Evolutionary conservation across 352 stramenopile genomes (phyloP).

Genomic region (Phytophthora sojae): DNA sequence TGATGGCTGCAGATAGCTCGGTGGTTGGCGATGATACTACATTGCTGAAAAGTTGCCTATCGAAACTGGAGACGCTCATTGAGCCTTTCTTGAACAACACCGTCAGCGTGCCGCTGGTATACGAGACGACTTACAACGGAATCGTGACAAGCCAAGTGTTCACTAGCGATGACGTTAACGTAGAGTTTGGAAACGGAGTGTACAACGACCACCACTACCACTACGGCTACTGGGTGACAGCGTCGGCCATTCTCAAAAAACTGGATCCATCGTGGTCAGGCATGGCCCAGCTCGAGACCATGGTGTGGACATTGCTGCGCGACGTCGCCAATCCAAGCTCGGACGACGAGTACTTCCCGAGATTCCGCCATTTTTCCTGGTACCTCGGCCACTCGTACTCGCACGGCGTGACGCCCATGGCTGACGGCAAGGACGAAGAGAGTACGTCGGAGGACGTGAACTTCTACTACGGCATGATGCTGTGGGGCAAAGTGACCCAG

Average conservation of each 20-base stretch:
- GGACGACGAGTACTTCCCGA: conserved; percentile 68
- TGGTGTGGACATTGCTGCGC: conserved; percentile 73
- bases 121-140: conserved; percentile 65
- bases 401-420: conserved; percentile 70
- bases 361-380: conserved; percentile 83
- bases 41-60: conserved; percentile 29
- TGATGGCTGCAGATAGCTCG: conserved; percentile 52
- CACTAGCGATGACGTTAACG: conserved; percentile 57
- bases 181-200: conserved; percentile 81
- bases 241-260: conserved; percentile 72
- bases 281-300: conserved; percentile 65
- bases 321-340: conserved; percentile 77
- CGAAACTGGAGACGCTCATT: conserved; percentile 30
- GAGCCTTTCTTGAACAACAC: conserved; percentile 58
- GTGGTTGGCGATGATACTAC: conserved; percentile 52
- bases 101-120: conserved; percentile 43
- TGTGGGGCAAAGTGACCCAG: conserved; percentile 71
- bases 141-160: conserved; percentile 59
- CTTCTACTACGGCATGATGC: conserved; percentile 84
- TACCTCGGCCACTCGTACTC: conserved; percentile 81
- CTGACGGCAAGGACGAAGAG: conserved; percentile 81
- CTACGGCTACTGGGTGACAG: conserved; percentile 84
- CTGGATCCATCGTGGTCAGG: conserved; percentile 68
- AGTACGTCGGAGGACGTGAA: conserved; percentile 84
- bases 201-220: conserved; percentile 91